Base-by-base conservation (phyloP, 441 rosid genomes). In the Cnidoscolus chayamansa region DNA sequence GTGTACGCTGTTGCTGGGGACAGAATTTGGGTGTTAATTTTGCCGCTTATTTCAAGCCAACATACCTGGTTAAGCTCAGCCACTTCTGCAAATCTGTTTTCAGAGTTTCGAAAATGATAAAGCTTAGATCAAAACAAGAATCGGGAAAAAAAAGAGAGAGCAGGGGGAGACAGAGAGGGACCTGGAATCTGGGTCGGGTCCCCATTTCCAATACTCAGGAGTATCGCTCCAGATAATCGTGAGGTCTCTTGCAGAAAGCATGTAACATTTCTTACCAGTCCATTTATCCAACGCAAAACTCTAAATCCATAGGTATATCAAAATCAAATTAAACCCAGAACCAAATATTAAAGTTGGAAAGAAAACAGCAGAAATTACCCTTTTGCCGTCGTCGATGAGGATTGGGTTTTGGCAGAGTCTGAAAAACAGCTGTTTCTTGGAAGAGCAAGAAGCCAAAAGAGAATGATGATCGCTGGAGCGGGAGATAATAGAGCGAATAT, bases 171-270 rank as follows among this genome's bases (percentile, higher is more conserved):
- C 25, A 25, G 25, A 4, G 68, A 64, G 4, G 40, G 19, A 86
- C 92, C 86, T 87, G 4, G 93, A 78, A 6, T 76, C 73, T 0
- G 80, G 70, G 1, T 63, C 19, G 3, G 79, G 47, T 48, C 30
- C 67, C 98, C 96, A 91, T 61, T 19, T 43, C 91, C 90, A 89
- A 63, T 88, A 82, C 0, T 16, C 0, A 47, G 88, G 89, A 17
- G 82, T 77, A 75, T 77, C 80, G n/a, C 83, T 79, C 90, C 91
- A 87, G 0, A 43, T 20, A 73, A 89, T 88, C 8, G 0, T 12
- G 11, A 93, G 81, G 19, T 83, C 90, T 79, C 86, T 86, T 0
- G 90, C 81, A 0, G 89, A 81, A 40, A 91, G 25, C 95, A 90
- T 89, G 47, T 71, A 83, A 62, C 85, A 79, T 63, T 79, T 83